phyloP scores from a whole-genome alignment of 1,139 yeast genomes.

The Pichia sp. region DNA sequence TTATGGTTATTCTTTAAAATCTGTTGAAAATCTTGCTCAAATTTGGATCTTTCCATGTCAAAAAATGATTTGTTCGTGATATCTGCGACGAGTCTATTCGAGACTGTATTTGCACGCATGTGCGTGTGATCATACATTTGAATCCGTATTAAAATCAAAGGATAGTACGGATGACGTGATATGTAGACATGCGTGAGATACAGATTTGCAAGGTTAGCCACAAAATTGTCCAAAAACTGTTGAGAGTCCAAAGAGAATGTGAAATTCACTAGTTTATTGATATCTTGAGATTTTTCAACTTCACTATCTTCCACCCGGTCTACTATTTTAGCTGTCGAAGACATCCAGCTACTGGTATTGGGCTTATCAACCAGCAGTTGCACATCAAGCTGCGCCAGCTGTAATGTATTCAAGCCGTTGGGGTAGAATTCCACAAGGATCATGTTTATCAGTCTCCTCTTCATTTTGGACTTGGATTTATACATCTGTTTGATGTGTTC shows the following conservation, averaged over 20 bases:
- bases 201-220: slow-evolving; percentile 38
- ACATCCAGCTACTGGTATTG: slow-evolving; percentile 44
- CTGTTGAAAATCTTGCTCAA: slow-evolving; percentile 7
- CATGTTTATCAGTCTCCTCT: slow-evolving; percentile 40
- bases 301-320: slow-evolving; percentile 16
- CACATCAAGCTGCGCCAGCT: slow-evolving; percentile 66
- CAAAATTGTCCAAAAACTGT: slow-evolving; percentile 39
- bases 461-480: slow-evolving; percentile 22
- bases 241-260: slow-evolving; percentile 30
- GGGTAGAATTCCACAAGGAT: slow-evolving; percentile 52
- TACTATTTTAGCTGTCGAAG: slow-evolving; percentile 41
- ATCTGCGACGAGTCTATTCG: slow-evolving; percentile 3
- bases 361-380: slow-evolving; percentile 55
- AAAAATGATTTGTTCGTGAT: slow-evolving; percentile 7
- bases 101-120: not conserved
- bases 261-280: slow-evolving; percentile 28
- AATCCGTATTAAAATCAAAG: slow-evolving; percentile 51
- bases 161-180: slow-evolving; percentile 57
- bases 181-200: slow-evolving; percentile 55
- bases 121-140: slow-evolving; percentile 52
- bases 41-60: slow-evolving; percentile 2
- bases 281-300: slow-evolving; percentile 24
- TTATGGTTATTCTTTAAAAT: slow-evolving; percentile 5
- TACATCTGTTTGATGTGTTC: slow-evolving; percentile 12
- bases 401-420: slow-evolving; percentile 56